Evolutionary conservation across 2,329 filamentous ascomycete species (phyloP).

Genomic region (Beauveria caledonica): DNA sequence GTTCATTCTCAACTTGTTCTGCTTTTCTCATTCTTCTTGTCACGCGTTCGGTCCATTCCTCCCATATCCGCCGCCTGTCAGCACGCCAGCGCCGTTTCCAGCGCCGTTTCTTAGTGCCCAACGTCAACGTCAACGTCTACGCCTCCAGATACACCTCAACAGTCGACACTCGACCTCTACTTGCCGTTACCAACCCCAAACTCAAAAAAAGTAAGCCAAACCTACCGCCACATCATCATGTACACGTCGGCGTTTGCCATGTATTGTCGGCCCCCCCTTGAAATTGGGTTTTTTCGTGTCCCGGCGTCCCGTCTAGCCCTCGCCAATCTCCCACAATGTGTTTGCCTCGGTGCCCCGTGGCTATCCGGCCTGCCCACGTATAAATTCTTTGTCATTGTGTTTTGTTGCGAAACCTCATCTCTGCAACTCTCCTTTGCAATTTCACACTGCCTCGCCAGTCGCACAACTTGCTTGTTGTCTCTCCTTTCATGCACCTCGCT

Average conservation of each 20-base stretch:
- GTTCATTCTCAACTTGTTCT: background rate
- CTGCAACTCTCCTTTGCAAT: background rate
- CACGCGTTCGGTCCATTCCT: background rate
- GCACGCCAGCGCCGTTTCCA: background rate
- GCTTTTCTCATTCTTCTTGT: background rate
- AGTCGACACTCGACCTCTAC: no score
- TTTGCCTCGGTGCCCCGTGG: background rate
- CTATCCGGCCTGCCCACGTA: background rate
- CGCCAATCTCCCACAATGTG: background rate
- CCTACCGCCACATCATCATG: background rate
- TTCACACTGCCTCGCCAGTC: background rate
- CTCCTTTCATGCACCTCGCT: background rate
- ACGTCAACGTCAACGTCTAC: background rate
- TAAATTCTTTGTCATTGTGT: background rate
- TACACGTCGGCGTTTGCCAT: background rate
- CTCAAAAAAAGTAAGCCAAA: background rate
- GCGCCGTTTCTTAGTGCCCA: background rate
- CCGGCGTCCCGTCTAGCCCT: background rate
- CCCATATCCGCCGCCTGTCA: background rate
- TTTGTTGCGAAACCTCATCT: background rate
- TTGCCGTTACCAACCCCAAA: background rate
- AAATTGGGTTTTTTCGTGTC: background rate
- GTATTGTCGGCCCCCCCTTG: background rate
- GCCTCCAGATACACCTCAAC: background rate
- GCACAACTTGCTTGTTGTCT: background rate